Percentiles rank a stretch among this genome's conserved stretches.
phyloP scores from a whole-genome alignment of 2,329 filamentous ascomycete species.

The Colletotrichum costaricense region DNA sequence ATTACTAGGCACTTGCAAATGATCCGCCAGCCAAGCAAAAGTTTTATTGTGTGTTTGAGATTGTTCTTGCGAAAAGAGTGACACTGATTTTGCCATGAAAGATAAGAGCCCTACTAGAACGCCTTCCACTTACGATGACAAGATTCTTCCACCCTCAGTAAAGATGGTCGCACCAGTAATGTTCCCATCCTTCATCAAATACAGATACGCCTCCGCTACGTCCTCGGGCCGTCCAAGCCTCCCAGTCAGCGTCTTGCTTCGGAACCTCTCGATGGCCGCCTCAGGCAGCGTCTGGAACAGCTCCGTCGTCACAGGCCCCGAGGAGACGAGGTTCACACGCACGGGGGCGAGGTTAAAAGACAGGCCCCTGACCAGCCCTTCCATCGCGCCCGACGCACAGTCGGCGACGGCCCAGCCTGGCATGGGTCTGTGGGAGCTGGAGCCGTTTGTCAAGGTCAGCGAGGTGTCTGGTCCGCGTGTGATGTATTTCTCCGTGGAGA shows the following conservation, averaged over 20 bases:
- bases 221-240: constrained; percentile 45
- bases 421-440: neutral
- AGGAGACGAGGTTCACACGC: constrained; percentile 19
- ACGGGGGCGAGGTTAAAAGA: neutral
- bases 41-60: neutral
- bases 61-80: too few species aligned
- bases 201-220: constrained; percentile 56
- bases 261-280: constrained; percentile 3
- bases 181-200: constrained; percentile 54
- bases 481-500: neutral
- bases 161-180: constrained; percentile 47
- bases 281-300: neutral
- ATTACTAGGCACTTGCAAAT: neutral
- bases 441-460: constrained; percentile 23
- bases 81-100: too few species aligned
- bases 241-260: neutral
- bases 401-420: too few species aligned
- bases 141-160: constrained; percentile 38
- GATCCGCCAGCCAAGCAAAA: neutral
- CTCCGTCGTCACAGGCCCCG: constrained; percentile 7
- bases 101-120: too few species aligned
- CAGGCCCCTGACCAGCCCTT: constrained; percentile 12
- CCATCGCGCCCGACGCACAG: neutral
- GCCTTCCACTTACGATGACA: neutral
- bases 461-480: constrained; percentile 4